Conservation (phyloP, 768 basidiomycete species). For the Atractiella rhizophila region DNA sequence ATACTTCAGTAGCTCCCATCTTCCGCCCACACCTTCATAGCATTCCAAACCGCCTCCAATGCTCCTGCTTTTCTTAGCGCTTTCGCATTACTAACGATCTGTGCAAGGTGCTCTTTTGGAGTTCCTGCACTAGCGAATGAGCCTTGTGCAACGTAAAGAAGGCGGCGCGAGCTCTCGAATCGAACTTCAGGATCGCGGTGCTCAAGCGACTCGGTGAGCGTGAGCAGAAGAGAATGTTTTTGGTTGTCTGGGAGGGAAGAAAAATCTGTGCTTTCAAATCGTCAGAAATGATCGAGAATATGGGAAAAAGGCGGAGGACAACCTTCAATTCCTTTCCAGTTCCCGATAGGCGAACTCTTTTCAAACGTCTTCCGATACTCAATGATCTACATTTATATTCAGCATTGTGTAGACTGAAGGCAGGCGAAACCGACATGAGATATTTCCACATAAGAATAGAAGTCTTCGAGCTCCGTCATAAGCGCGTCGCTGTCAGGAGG, state of each 20-base stretch:
- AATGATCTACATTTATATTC: slow-evolving; percentile 10
- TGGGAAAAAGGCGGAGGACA: slow-evolving; percentile 1
- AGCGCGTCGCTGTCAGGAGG: slow-evolving; percentile 63
- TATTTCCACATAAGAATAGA: slow-evolving; percentile 92
- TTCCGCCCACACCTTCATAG: slow-evolving; percentile 52
- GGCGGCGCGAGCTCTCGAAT: slow-evolving; percentile 56
- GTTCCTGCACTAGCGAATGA: slow-evolving; percentile 75
- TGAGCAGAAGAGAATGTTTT: slow-evolving; percentile 47
- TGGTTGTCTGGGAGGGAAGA: slow-evolving; percentile 36
- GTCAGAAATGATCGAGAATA: not conserved
- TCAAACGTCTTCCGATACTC: slow-evolving; percentile 6
- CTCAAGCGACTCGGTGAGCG: slow-evolving; percentile 64
- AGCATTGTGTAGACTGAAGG: slow-evolving; percentile 2
- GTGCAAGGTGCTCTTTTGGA: slow-evolving; percentile 79
- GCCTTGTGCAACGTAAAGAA: slow-evolving; percentile 90
- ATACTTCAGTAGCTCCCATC: slow-evolving; percentile 11
- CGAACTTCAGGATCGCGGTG: slow-evolving; percentile 60
- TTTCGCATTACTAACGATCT: slow-evolving; percentile 84
- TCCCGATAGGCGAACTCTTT: slow-evolving; percentile 4
- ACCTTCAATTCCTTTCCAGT: not conserved
- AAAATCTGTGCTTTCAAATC: slow-evolving; percentile 35
- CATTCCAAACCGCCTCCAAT: slow-evolving; percentile 52
- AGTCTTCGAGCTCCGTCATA: slow-evolving; percentile 88
- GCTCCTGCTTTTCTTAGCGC: slow-evolving; percentile 62
- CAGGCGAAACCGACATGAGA: slow-evolving; percentile 35